Base-by-base conservation (phyloP, 441 rosid species). In the Sinapis alba region DNA sequence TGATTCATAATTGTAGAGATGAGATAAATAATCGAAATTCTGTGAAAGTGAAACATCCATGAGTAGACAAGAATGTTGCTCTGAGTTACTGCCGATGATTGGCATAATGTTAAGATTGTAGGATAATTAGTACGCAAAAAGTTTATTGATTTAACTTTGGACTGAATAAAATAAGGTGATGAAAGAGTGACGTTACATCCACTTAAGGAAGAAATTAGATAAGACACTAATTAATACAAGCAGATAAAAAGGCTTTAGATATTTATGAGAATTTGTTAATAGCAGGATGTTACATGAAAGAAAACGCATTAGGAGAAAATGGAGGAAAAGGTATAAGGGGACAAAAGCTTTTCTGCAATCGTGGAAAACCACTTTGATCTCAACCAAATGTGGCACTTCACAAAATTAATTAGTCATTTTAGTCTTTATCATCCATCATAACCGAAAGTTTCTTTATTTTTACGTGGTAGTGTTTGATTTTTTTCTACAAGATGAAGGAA, bases 311-410 rank as follows among this genome's bases (percentile, higher is more conserved):
- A 18, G 6, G 45, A 57, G 76, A 77, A 58, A 58, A 62, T 45
- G 30, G 66, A 54, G 27, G 41, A 62, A 53, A 62, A 68, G 53
- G 10, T 5, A 30, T 0, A 63, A 21, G 30, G 62, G 71, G 57
- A 47, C 71, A 70, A 69, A 19, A 30, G 53, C 60, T 32, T 64
- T 16, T 70, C 18, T 64, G 62, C 68, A n/a, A 77, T 71, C 62
- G 76, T 77, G 80, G 80, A 43, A 71, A 71, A 63, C 76, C 72
- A 77, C 76, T 58, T 58, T 71, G 62, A 65, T 71, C 51, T 30
- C 43, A 43, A 57, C 61, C 23, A 56, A 69, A 54, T 54, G 23
- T 50, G 12, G 56, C 56, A 8, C 56, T 53, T 58, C 24, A 51
- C 53, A 13, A 53, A 2, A 23, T 47, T 60, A 57, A 53, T 32